Evolutionary conservation across 176 grass and related monocot species (phyloP).

Genomic region (Carex scoparia): DNA sequence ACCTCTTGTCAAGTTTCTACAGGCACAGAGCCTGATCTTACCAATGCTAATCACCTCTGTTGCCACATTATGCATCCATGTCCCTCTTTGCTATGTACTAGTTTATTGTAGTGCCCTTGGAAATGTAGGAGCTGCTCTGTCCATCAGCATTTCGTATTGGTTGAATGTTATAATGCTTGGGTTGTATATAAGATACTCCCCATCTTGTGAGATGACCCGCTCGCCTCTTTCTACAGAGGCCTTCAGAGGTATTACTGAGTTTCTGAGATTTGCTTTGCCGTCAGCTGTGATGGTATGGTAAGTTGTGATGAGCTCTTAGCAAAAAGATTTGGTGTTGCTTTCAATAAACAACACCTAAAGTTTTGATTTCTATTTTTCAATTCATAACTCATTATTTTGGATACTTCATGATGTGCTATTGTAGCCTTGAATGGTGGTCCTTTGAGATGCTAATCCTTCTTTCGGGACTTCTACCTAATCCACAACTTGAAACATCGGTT

Average conservation of each 20-base stretch:
- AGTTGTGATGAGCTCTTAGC: conserved; percentile 13
- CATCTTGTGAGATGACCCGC: conserved; percentile 47
- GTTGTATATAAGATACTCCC: conserved; percentile 51
- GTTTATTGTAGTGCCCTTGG: conserved; percentile 63
- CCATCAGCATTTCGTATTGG: conserved; percentile 83
- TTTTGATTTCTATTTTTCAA: conserved; percentile 3
- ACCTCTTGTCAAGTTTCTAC: conserved; percentile 78
- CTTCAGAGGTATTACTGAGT: conserved; percentile 55
- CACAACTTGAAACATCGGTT: conserved; percentile 77
- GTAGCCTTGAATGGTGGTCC: conserved; percentile 93
- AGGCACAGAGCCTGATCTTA: conserved; percentile 63
- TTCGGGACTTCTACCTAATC: conserved; percentile 69
- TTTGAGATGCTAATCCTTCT: conserved; percentile 86
- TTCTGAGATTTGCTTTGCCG: conserved; percentile 63
- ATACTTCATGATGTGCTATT: conserved; percentile 22
- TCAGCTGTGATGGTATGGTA: conserved; percentile 97
- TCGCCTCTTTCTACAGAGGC: conserved; percentile 39
- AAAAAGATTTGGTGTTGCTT: neutral
- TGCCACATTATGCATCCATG: conserved; percentile 51
- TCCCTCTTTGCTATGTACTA: conserved; percentile 70
- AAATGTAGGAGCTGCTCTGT: conserved; percentile 62
- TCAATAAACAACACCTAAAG: neutral
- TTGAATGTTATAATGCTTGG: conserved; percentile 61
- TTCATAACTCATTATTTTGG: neutral
- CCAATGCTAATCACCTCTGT: conserved; percentile 58